Evolutionary conservation across 1,284 basidiomycete genomes (phyloP), one percentile per base, ranked within the genome.

Genomic region (Moesziomyces globuligerus): DNA sequence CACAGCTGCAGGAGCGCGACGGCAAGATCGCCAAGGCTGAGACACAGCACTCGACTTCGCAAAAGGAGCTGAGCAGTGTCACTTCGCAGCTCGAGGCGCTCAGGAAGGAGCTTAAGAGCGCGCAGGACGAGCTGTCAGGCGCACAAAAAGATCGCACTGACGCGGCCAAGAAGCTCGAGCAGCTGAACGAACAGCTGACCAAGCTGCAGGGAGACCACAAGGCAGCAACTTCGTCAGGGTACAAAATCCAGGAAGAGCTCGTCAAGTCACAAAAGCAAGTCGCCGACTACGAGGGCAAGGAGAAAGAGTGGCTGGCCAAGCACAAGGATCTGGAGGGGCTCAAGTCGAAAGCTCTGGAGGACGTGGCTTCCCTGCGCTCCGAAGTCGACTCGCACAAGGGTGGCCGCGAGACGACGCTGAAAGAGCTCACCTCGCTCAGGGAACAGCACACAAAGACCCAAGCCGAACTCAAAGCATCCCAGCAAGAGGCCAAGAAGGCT

Each of bases 301-400:
- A 60, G 45, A 60, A 60, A 32, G 64, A 60, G 7, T 48, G 28
- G 48, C 48, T 56, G 17, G 39, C 52, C 4, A 56, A 67, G 45
- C 64, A 56, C 18, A 59, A 67, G 37, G 64, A 67, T 41, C 48
- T 60, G 28, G 56, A 67, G 41, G 39, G 37, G 11, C 40, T 24
- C 45, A 40, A 59, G n/a, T 37, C 52, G 11, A 49, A 48, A 37
- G 45, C 47, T 6, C 48, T 55, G 24, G 48, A 55, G 15, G 57
- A 67, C 7, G 37, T 52, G 17, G 43, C 56, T 36, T 18, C 45
- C 10, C n/a, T 60, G 40, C 56, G 49, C 1, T 23, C 43, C n/a
- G 53, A 67, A 41, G n/a, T 67, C 29, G 47, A 40, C 32, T 43
- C 44, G 1, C 49, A 60, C 52, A 59, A 60, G 43, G 36, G 43